These are phyloP conservation scores for Coniferiporia weirii DNA, from an alignment of 1,284 basidiomycete species.

Conservation along the genomic window DNA sequence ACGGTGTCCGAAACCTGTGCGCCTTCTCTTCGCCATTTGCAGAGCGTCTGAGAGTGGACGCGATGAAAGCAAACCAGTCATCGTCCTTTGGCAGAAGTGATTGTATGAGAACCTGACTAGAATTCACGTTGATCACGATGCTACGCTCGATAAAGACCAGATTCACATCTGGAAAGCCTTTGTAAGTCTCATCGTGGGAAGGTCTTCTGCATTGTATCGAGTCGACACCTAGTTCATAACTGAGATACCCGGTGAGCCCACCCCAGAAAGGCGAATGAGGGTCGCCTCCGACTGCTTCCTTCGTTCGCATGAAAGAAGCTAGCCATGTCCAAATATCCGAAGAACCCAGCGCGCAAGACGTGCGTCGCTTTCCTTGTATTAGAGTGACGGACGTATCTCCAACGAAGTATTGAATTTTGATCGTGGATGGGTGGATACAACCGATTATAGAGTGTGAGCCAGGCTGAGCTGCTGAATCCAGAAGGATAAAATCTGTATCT, in stretches of 20 bases:
- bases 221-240: slow-evolving; percentile 70
- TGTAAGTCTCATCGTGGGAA: slow-evolving; percentile 18
- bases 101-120: slow-evolving; percentile 52
- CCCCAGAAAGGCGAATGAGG: slow-evolving; percentile 70
- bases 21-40: slow-evolving; percentile 8
- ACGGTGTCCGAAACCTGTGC: slow-evolving; percentile 19
- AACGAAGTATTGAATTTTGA: slow-evolving; percentile 53
- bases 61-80: slow-evolving; percentile 48
- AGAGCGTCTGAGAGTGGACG: slow-evolving; percentile 24
- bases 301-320: slow-evolving; percentile 54
- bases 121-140: slow-evolving; percentile 55
- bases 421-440: slow-evolving; percentile 44
- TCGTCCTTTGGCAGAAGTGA: slow-evolving; percentile 55
- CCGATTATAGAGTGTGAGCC: slow-evolving; percentile 71
- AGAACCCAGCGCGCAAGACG: slow-evolving; percentile 31
- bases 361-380: slow-evolving; percentile 17
- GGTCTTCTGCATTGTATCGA: slow-evolving; percentile 32
- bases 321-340: slow-evolving; percentile 69
- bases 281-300: slow-evolving; percentile 41
- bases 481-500: slow-evolving; percentile 56
- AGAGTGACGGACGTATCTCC: slow-evolving; percentile 40
- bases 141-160: slow-evolving; percentile 72
- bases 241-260: slow-evolving; percentile 65
- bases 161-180: slow-evolving; percentile 61
- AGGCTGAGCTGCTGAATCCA: slow-evolving; percentile 70